phyloP scores from a whole-genome alignment of 345 rosid species.

The Clausena lansium region DNA sequence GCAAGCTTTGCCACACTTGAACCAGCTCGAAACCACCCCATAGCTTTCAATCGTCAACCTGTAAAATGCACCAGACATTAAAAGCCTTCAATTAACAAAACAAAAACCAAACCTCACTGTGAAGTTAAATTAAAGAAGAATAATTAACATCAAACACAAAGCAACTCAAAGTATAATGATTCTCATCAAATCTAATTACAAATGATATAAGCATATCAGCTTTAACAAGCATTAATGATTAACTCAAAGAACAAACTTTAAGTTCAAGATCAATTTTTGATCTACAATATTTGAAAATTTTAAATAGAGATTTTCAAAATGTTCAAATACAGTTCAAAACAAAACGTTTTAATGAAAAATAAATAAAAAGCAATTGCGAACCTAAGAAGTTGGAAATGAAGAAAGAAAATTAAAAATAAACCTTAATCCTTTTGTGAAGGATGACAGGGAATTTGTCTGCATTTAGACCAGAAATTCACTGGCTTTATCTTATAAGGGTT shows the following conservation, averaged over 20 bases:
- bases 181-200: neutral
- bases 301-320: neutral
- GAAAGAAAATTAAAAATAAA: neutral
- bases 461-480: neutral
- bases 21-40: constrained; percentile 74
- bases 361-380: neutral
- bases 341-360: too few species aligned
- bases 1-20: constrained; percentile 62
- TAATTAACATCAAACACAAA: neutral
- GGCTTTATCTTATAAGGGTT: neutral
- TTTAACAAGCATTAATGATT: neutral
- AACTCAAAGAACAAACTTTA: neutral
- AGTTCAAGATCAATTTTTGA: neutral
- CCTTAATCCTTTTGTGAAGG: neutral
- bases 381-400: neutral
- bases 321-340: neutral
- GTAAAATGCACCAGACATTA: neutral
- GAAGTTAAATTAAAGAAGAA: neutral
- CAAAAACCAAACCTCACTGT: neutral
- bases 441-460: neutral
- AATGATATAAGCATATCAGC: neutral
- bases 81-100: neutral
- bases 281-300: neutral
- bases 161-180: neutral
- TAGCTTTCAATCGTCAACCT: constrained; percentile 28